phyloP scores from a whole-genome alignment of 2,329 filamentous ascomycete genomes.

The Cladorrhinum sp. region DNA sequence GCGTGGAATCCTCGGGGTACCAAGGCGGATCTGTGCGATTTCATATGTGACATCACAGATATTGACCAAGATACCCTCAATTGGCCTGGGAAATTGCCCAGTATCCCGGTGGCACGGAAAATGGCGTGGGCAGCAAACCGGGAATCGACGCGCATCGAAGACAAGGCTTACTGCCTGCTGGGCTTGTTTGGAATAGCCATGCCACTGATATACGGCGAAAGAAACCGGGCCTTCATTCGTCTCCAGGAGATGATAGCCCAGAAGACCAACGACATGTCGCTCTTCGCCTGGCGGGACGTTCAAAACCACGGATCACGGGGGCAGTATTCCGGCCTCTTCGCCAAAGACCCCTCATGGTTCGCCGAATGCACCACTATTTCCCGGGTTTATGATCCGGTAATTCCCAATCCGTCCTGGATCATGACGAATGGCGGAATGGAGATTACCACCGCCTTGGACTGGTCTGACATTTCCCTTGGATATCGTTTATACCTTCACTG shows the following conservation, averaged over 20 bases:
- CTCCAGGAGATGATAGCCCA: slow-evolving; percentile 13
- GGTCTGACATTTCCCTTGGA: neutral
- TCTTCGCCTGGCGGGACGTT: slow-evolving; percentile 8
- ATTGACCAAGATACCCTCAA: neutral
- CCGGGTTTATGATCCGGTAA: neutral
- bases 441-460: neutral
- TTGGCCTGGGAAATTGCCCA: neutral
- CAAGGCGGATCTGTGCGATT: neutral
- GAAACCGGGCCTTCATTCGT: slow-evolving; percentile 5
- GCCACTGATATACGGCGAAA: slow-evolving; percentile 15
- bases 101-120: neutral
- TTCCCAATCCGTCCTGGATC: slow-evolving; percentile 10
- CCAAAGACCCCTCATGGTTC: slow-evolving; percentile 6
- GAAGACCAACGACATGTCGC: slow-evolving; percentile 11
- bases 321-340: slow-evolving; percentile 4
- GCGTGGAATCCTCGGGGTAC: neutral
- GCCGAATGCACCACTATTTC: neutral
- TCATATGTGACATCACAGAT: neutral
- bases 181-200: slow-evolving; percentile 7
- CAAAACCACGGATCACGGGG: neutral
- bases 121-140: neutral
- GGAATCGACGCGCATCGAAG: neutral
- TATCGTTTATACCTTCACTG: neutral
- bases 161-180: neutral
- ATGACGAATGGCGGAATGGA: slow-evolving; percentile 9